phyloP scores from a whole-genome alignment of 2,329 filamentous ascomycete genomes.

The Aureobasidium mangrovei region DNA sequence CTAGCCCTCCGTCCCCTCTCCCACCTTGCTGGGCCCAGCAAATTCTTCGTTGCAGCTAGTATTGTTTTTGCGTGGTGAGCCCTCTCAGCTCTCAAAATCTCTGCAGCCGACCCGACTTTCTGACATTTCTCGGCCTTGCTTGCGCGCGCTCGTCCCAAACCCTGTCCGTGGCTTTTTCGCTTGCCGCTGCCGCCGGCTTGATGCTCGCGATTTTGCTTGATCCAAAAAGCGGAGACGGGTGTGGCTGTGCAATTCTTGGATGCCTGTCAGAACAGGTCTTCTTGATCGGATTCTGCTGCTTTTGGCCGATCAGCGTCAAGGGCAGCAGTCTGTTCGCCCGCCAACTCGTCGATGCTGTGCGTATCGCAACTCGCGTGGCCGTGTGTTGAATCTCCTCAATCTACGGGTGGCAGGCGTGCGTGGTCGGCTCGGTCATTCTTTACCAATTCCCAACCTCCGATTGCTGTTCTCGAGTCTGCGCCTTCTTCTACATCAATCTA shows the following conservation, averaged over 20 bases:
- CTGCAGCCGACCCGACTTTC: slow-evolving; percentile 6
- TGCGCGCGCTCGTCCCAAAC: slow-evolving; percentile 5
- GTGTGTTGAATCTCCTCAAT: neutral
- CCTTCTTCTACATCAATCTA: neutral
- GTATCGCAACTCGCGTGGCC: too few relatives aligned
- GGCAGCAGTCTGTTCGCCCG: neutral
- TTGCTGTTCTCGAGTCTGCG: neutral
- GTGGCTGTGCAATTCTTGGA: slow-evolving; percentile 9
- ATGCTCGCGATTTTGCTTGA: neutral
- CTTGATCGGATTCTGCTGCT: neutral
- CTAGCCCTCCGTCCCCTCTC: too few relatives aligned
- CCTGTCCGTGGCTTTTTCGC: slow-evolving; percentile 8
- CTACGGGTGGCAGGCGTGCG: neutral
- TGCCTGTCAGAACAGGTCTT: neutral
- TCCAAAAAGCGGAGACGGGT: slow-evolving; percentile 9
- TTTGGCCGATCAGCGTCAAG: slow-evolving; percentile 4
- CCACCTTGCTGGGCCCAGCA: neutral
- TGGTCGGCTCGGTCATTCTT: neutral
- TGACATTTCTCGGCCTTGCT: neutral
- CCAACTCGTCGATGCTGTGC: neutral
- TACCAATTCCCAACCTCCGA: neutral
- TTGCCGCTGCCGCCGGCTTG: slow-evolving; percentile 1
- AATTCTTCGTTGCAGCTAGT: neutral
- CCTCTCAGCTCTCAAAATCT: neutral
- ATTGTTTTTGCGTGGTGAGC: too few relatives aligned